phyloP scores from a whole-genome alignment of 2,329 filamentous ascomycete species.

The Knoxdaviesia capensis region DNA sequence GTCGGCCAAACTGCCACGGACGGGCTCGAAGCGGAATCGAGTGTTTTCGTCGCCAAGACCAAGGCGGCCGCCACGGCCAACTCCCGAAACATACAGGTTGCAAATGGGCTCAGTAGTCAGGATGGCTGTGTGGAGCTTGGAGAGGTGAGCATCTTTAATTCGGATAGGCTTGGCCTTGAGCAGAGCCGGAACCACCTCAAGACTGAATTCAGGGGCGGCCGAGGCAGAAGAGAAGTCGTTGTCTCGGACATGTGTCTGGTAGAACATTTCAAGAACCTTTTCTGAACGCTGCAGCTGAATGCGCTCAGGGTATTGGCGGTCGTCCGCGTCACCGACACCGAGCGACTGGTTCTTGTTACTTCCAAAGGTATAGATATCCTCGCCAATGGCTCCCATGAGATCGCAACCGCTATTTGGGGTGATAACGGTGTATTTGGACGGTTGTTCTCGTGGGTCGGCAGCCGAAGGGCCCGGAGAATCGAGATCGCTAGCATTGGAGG shows the following conservation, averaged over 20 bases:
- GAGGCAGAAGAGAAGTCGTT: no score
- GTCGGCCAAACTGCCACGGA: conserved; percentile 56
- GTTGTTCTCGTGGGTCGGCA: no score
- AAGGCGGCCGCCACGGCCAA: conserved; percentile 75
- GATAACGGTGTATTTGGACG: no score
- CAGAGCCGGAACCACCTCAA: conserved; percentile 39
- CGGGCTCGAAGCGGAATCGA: conserved; percentile 65
- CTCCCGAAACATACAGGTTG: conserved; percentile 83
- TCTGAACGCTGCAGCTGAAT: conserved; percentile 58
- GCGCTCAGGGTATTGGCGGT: conserved; percentile 81
- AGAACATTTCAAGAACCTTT: conserved; percentile 53
- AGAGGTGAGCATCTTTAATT: conserved; percentile 68
- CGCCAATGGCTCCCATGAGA: conserved; percentile 23
- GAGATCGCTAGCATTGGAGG: no score
- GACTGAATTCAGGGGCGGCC: no score
- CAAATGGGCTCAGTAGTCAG: conserved; percentile 72
- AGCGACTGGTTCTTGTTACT: conserved; percentile 91
- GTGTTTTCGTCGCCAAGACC: conserved; percentile 82
- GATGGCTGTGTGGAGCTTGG: conserved; percentile 80
- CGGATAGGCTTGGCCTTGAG: conserved; percentile 52
- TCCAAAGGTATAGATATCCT: conserved; percentile 84
- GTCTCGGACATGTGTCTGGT: conserved; percentile 21
- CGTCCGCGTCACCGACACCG: conserved; percentile 87
- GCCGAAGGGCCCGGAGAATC: no score
- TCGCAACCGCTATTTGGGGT: no score